Evolutionary conservation across 2,329 filamentous ascomycete genomes (phyloP), one percentile per base, ranked within the genome.

Genomic region (Phyllosticta citrichinensis): DNA sequence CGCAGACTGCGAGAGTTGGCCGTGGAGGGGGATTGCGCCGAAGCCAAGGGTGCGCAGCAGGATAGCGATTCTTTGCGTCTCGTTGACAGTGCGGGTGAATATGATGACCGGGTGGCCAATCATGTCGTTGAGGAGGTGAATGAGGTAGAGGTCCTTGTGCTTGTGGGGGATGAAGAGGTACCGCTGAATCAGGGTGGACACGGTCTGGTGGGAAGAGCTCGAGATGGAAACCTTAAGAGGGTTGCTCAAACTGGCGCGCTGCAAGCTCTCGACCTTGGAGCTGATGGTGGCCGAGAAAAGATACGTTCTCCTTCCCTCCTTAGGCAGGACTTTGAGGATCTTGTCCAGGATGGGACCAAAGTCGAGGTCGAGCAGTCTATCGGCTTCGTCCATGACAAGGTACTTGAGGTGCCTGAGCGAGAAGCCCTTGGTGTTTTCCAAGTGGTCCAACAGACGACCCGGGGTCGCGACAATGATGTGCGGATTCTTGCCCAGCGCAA

Each of bases 351-450:
- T 88, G 2, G 91, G 90, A 0, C 92, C 92, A 67, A 97, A 97
- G 73, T 97, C 92, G 72, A 97, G 86, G 70, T 99, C 94, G 1
- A 97, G 83, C 10, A 97, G 81, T 62, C 92, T 81, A 73, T 97
- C 93, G 24, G 93, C 93, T 76, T 97, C 93, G 70, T 97, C 93
- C 84, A 97, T 91, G 64, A 97, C 92, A 3, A 97, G 79, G 70
- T 93, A 96, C 70, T 92, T 92, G 47, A 97, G 79, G 3, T 83
- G 81, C 30, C 88, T 83, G 56, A 97, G 77, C 1, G 88, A 92
- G 75, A 99, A 97, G 11, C 94, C 93, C 74, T 96, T 97, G 2
- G 94, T 99, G 75, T 96, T 96, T 72, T 97, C 91, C 9, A 97
- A 78, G 68, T 99, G 94, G 69, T 97, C 94, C 4, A 97, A 80